Conservation (phyloP, 306 rosid genomes). For the Purshia tridentata region DNA sequence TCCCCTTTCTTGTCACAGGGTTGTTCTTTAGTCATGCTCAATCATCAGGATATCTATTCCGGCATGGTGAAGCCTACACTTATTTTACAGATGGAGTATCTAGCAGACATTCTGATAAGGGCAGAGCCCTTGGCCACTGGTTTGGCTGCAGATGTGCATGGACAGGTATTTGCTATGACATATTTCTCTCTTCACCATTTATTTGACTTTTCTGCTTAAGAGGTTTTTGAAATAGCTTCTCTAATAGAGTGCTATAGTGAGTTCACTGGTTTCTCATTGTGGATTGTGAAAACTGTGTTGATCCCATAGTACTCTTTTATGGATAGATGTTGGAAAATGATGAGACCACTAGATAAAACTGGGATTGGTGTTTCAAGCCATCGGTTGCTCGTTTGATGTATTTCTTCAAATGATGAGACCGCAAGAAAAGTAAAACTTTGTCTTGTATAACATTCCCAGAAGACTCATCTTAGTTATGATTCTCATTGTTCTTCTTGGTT, state of each 20-base stretch:
- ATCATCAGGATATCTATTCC: slow-evolving; percentile 71
- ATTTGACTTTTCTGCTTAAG: background rate
- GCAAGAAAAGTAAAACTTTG: background rate
- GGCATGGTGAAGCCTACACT: slow-evolving; percentile 55
- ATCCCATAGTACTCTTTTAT: background rate
- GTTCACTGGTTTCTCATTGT: background rate
- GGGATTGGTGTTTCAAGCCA: background rate
- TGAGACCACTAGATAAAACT: background rate
- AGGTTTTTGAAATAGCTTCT: background rate
- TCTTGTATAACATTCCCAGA: background rate
- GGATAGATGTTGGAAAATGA: background rate
- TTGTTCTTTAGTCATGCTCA: slow-evolving; percentile 67
- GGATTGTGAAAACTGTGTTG: background rate
- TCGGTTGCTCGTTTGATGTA: background rate
- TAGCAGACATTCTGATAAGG: slow-evolving; percentile 71
- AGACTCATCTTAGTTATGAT: background rate
- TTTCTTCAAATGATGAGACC: background rate
- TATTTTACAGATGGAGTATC: slow-evolving; percentile 76
- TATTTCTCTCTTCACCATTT: slow-evolving; percentile 2
- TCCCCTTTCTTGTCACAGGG: slow-evolving; percentile 48
- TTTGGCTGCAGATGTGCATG: slow-evolving; percentile 93
- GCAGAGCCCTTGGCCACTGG: slow-evolving; percentile 92
- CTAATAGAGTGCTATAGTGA: background rate
- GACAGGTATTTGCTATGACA: slow-evolving; percentile 64
- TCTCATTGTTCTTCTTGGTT: slow-evolving; percentile 9